Evolutionary conservation across 257 asterid species (phyloP).

Genomic region (Euphrasia confusa): DNA sequence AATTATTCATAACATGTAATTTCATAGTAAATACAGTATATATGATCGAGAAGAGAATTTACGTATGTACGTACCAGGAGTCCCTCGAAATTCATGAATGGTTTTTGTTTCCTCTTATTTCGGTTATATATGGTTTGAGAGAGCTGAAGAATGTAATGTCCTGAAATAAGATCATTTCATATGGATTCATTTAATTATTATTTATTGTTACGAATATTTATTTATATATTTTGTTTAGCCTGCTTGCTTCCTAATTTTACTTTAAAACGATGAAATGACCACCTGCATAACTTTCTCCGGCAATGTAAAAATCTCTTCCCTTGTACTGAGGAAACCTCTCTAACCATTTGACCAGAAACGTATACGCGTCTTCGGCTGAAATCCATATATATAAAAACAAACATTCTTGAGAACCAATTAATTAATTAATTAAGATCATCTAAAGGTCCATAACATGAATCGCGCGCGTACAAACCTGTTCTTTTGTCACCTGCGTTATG

Average conservation of each 20-base stretch:
- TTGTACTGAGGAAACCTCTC: slow-evolving; percentile 90
- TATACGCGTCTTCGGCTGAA: slow-evolving; percentile 81
- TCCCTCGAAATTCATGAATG: slow-evolving; percentile 54
- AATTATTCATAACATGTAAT: not conserved
- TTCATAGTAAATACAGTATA: too few species aligned
- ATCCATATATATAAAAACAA: not conserved
- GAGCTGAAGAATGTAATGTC: slow-evolving; percentile 62
- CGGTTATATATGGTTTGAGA: slow-evolving; percentile 39
- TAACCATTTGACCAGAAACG: slow-evolving; percentile 76
- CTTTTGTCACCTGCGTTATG: slow-evolving; percentile 71
- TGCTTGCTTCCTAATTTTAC: too few species aligned
- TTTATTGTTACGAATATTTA: too few species aligned
- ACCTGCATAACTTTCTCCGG: slow-evolving; percentile 79
- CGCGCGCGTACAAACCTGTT: slow-evolving; percentile 71
- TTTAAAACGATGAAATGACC: not conserved
- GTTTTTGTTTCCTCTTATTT: slow-evolving; percentile 32
- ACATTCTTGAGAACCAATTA: not conserved
- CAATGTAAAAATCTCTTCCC: slow-evolving; percentile 45
- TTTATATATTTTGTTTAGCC: too few species aligned
- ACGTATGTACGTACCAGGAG: slow-evolving; percentile 38
- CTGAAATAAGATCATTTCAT: slow-evolving; percentile 30
- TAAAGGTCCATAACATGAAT: too few species aligned
- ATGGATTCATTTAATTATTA: too few species aligned
- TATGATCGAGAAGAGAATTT: not conserved
- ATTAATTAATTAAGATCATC: too few species aligned